Evolutionary conservation across 495 filamentous ascomycete species (phyloP).

Genomic region (Penicillium odoratum): DNA sequence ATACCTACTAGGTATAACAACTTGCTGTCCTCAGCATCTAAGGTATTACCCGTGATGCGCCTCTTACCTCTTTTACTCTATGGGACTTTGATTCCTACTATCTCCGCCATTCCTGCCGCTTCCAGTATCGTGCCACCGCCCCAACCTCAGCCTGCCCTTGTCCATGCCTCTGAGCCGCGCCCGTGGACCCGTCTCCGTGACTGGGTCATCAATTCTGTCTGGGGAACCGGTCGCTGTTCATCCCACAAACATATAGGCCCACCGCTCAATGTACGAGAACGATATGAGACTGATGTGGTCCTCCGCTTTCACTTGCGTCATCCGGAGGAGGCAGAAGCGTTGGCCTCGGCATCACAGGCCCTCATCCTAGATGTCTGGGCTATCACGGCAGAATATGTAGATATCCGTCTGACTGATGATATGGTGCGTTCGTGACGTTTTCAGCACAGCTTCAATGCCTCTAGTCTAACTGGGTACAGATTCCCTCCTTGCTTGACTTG

Average conservation of each 20-base stretch:
- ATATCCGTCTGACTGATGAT: slow-evolving; percentile 76
- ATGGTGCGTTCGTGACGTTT: slow-evolving; percentile 53
- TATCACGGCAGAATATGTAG: slow-evolving; percentile 78
- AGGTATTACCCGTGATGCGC: background rate
- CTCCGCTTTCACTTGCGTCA: slow-evolving; percentile 80
- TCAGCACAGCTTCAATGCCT: background rate
- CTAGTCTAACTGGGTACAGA: slow-evolving; percentile 35
- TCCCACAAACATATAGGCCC: slow-evolving; percentile 28
- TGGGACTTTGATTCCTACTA: slow-evolving; percentile 22
- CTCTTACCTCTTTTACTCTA: slow-evolving; percentile 26
- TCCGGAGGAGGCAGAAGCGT: slow-evolving; percentile 65
- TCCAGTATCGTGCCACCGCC: slow-evolving; percentile 44
- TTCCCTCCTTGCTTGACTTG: slow-evolving; percentile 77
- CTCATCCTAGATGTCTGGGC: slow-evolving; percentile 91
- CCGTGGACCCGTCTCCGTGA: slow-evolving; percentile 62
- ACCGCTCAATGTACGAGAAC: slow-evolving; percentile 54
- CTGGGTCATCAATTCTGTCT: slow-evolving; percentile 62
- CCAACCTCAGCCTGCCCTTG: slow-evolving; percentile 30
- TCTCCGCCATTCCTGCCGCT: slow-evolving; percentile 42
- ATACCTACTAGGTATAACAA: background rate
- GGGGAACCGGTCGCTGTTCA: slow-evolving; percentile 46
- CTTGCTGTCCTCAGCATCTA: background rate
- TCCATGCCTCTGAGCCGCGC: slow-evolving; percentile 32
- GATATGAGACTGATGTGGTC: slow-evolving; percentile 81
- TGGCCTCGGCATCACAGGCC: slow-evolving; percentile 71